phyloP scores from a whole-genome alignment of 164 flowering plant genomes.

The Berberis thunbergii region DNA sequence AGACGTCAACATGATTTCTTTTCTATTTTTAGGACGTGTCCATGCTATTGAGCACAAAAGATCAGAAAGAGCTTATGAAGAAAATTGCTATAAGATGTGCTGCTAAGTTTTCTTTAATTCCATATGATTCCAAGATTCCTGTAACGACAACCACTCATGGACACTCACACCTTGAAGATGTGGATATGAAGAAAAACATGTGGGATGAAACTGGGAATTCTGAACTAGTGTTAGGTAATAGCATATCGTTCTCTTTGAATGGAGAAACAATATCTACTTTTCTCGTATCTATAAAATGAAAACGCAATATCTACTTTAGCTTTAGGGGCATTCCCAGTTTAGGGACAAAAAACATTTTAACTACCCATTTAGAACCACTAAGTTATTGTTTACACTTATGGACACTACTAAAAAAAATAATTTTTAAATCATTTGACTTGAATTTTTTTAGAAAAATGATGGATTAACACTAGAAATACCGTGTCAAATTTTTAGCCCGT shows the following conservation, averaged over 20 bases:
- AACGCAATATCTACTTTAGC: too few species aligned
- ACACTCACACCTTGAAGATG: slow-evolving; percentile 16
- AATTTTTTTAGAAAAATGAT: too few species aligned
- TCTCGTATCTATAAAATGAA: too few species aligned
- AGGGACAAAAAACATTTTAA: too few species aligned
- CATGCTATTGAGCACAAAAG: slow-evolving; percentile 75
- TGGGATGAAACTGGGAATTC: slow-evolving; percentile 19
- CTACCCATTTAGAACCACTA: too few species aligned
- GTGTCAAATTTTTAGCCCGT: too few species aligned
- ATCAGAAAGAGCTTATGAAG: slow-evolving; percentile 67
- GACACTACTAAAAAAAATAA: too few species aligned
- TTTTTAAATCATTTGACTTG: too few species aligned
- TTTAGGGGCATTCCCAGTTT: too few species aligned
- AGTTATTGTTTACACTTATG: too few species aligned
- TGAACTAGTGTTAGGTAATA: slow-evolving; percentile 30
- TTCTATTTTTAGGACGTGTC: slow-evolving; percentile 56
- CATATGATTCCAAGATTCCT: slow-evolving; percentile 28
- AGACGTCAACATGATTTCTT: neutral
- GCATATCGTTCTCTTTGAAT: neutral
- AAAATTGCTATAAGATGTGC: slow-evolving; percentile 61
- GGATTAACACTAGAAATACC: too few species aligned
- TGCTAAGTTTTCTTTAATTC: slow-evolving; percentile 59
- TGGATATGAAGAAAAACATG: slow-evolving; percentile 16
- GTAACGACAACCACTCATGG: slow-evolving; percentile 17
- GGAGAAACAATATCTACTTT: neutral